Percentiles rank a stretch among this genome's conserved stretches.
These are phyloP conservation scores for Nymphaea thermarum DNA, from an alignment of 164 flowering plant genomes.

Conservation along the genomic window DNA sequence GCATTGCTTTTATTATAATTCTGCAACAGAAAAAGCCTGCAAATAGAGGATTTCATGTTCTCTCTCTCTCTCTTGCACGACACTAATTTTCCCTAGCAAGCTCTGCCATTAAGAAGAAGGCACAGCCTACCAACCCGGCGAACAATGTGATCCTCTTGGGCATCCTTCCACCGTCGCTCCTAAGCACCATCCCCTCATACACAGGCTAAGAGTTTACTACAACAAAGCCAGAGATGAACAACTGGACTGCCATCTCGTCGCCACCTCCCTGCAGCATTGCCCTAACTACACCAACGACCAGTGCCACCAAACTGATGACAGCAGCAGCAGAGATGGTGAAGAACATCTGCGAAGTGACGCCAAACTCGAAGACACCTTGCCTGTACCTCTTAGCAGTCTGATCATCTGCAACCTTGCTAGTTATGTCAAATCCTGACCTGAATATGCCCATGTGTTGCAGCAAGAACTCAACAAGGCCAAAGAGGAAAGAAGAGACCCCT, in stretches of 20 bases:
- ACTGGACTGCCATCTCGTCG: conserved; percentile 18
- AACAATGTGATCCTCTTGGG: conserved; percentile 17
- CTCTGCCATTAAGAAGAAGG: no score
- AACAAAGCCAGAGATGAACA: conserved; percentile 36
- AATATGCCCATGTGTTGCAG: conserved; percentile 28
- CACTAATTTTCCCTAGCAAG: no score
- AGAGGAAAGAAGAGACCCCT: conserved; percentile 38
- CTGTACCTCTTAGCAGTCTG: conserved; percentile 43
- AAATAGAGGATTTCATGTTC: no score
- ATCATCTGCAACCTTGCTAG: conserved; percentile 42
- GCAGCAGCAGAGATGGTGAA: conserved; percentile 39
- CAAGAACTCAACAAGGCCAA: conserved; percentile 28
- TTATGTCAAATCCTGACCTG: conserved; percentile 39
- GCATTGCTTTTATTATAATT: no score
- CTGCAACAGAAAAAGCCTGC: no score
- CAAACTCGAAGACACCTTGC: conserved; percentile 56
- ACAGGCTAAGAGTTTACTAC: conserved; percentile 42
- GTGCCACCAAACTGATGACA: conserved; percentile 33
- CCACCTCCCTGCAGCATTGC: conserved; percentile 5
- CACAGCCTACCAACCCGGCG: conserved; percentile 13
- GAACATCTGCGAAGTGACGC: conserved; percentile 50
- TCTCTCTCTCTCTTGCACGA: no score
- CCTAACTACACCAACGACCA: conserved; percentile 14
- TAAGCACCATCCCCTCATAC: conserved; percentile 51
- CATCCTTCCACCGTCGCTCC: conserved; percentile 46